Base-by-base conservation (phyloP, 2,329 filamentous ascomycete genomes). In the Pseudogymnoascus sp. region DNA sequence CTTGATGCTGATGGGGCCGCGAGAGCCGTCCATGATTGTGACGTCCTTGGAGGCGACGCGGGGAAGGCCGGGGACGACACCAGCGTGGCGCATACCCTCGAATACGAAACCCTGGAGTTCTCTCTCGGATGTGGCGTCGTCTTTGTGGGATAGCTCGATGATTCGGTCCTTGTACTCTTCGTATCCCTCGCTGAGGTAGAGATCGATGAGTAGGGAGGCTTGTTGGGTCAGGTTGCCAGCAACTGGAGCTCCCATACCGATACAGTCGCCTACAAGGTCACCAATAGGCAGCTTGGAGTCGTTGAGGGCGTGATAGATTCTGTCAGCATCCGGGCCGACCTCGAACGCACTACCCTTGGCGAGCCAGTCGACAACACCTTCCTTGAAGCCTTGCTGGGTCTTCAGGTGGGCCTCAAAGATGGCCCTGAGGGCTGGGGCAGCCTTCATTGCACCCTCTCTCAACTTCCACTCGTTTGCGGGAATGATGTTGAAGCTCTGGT, bases 71-170 rank as follows among this genome's bases (percentile, higher is more conserved):
- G 80, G 80, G 1, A 82, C 77, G 1, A 80, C 78, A 16, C 79
- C 79, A 5, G 78, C 78, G 67, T 82, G 81, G 10, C 81, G 78
- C 78, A 83, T 82, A 44, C 81, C 81, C 69, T 84, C 81, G 66
- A 77, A 81, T 2, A 83, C 80, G 70, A 81, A 84, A 11, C 80
- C 80, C 66, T 80, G 78, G 1, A 83, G 75, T 67, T 83, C 81
- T 34, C 72, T 69, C 61, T 78, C 75, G 2, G 80, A 75, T 1
- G 72, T 71, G 3, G 72, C 71, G 4, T 77, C 73, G 46, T 79
- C 75, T 66, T 74, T 75, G 64, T 81, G 75, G 1, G 81, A 75
- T 16, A 83, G 76, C 68, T 81, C 75, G 21, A 82, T 70, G 63
- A 84, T 81, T 34, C 80, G 79, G 1, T 73, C 73, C 69, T 81